These are phyloP conservation scores for Sugiyamaella pinicola DNA, from an alignment of 1,139 yeast species.

Conservation along the genomic window DNA sequence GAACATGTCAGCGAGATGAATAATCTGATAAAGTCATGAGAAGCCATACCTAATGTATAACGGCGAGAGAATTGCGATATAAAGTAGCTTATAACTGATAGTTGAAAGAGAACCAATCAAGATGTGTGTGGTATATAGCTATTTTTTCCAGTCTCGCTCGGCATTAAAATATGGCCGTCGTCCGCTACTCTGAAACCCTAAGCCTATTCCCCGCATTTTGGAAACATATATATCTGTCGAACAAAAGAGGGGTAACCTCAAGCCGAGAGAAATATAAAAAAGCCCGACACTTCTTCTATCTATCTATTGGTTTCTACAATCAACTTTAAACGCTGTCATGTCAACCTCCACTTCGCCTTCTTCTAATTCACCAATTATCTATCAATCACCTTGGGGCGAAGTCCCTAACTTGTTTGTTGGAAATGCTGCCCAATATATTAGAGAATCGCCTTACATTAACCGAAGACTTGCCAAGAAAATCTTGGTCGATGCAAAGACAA, in stretches of 20 bases:
- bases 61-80: too few relatives aligned
- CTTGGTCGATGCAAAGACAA: conserved; percentile 36
- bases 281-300: neutral
- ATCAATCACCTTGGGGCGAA: conserved; percentile 31
- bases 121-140: too few relatives aligned
- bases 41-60: too few relatives aligned
- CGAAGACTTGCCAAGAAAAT: conserved; percentile 25
- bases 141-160: neutral
- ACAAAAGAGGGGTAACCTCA: neutral
- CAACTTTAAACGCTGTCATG: neutral
- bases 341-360: conserved; percentile 9
- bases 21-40: too few relatives aligned
- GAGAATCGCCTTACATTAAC: conserved; percentile 24
- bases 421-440: conserved; percentile 33
- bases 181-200: neutral
- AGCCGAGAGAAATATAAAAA: neutral
- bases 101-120: neutral
- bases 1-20: too few relatives aligned
- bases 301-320: neutral
- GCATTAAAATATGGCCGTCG: neutral
- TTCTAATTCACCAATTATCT: conserved; percentile 20
- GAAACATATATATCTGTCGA: neutral
- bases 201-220: neutral
- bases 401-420: conserved; percentile 29
- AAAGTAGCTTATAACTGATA: neutral